phyloP scores from a whole-genome alignment of 2,329 filamentous ascomycete species.

The Juglanconis sp. region DNA sequence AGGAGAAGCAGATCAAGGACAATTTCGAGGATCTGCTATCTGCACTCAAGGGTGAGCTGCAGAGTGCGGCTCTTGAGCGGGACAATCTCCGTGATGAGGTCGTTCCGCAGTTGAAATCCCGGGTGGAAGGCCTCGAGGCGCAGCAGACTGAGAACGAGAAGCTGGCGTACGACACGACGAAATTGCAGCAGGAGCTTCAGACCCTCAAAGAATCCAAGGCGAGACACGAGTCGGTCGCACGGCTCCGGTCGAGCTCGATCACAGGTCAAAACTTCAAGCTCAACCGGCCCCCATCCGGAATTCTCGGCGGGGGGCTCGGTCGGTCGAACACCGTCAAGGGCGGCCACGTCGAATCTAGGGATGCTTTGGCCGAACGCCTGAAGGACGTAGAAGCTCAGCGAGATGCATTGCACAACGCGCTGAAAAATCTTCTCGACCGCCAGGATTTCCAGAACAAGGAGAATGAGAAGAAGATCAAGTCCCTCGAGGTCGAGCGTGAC shows the following conservation, averaged over 20 bases:
- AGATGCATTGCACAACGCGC: slow-evolving; percentile 82
- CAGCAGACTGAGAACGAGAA: slow-evolving; percentile 71
- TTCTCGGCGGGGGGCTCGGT: slow-evolving; percentile 29
- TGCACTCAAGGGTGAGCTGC: slow-evolving; percentile 77
- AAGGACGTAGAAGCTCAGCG: slow-evolving; percentile 93
- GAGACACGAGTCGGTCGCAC: slow-evolving; percentile 28
- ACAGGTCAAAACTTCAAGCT: slow-evolving; percentile 30
- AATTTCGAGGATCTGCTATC: slow-evolving; percentile 91
- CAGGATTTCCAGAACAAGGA: slow-evolving; percentile 83
- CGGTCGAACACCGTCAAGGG: slow-evolving; percentile 59
- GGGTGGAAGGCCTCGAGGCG: slow-evolving; percentile 73
- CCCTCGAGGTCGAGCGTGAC: slow-evolving; percentile 76
- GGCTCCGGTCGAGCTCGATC: slow-evolving; percentile 39
- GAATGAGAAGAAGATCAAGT: slow-evolving; percentile 74
- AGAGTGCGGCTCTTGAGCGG: slow-evolving; percentile 79
- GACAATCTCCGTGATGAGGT: slow-evolving; percentile 90
- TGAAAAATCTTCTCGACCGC: slow-evolving; percentile 80
- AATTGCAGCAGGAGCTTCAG: slow-evolving; percentile 83
- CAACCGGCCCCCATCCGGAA: slow-evolving; percentile 26
- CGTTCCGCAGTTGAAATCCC: slow-evolving; percentile 72
- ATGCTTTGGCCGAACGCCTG: slow-evolving; percentile 71
- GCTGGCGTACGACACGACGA: slow-evolving; percentile 74
- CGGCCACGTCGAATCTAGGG: slow-evolving; percentile 54
- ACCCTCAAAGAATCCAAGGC: slow-evolving; percentile 53
- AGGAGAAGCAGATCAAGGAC: slow-evolving; percentile 83